A percentile compares a stretch with the other conserved stretches of the same genome.
Conservation (phyloP, 306 rosid species). For the Benincasa hispida region DNA sequence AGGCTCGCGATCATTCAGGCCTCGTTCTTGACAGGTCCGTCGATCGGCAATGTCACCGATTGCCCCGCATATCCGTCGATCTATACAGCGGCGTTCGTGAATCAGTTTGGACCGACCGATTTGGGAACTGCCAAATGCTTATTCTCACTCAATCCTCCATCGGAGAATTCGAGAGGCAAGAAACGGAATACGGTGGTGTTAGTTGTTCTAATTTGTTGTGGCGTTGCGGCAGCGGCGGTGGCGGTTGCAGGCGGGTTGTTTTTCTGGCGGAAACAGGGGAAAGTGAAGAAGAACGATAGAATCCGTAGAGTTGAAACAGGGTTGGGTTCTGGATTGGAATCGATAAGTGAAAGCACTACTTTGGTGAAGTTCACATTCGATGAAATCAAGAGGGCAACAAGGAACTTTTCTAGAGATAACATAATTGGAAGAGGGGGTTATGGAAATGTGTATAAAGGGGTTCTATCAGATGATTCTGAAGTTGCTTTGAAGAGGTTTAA, state of each 20-base stretch:
- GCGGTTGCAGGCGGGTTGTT: constrained; percentile 25
- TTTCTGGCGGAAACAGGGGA: constrained; percentile 20
- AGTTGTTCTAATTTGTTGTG: constrained; percentile 23
- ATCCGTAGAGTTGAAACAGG: constrained; percentile 19
- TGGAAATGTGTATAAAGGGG: constrained; percentile 85
- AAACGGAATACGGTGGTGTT: constrained; percentile 17
- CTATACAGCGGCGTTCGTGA: constrained; percentile 59
- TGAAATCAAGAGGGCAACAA: constrained; percentile 59
- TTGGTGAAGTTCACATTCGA: constrained; percentile 60
- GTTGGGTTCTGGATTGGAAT: constrained; percentile 40
- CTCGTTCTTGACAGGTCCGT: constrained; percentile 24
- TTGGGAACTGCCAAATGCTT: constrained; percentile 47
- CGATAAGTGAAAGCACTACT: constrained; percentile 57
- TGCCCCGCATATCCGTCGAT: constrained; percentile 39
- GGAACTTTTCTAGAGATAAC: constrained; percentile 54
- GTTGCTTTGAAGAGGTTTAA: constrained; percentile 89
- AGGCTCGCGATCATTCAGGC: constrained; percentile 16
- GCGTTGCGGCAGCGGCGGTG: constrained; percentile 8
- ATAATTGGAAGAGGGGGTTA: constrained; percentile 87
- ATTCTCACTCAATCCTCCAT: constrained; percentile 21
- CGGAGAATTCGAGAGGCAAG: constrained; percentile 11
- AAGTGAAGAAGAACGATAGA: constrained; percentile 2
- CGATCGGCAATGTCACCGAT: constrained; percentile 42
- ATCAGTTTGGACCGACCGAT: constrained; percentile 29
- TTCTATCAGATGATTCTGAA: constrained; percentile 47